Evolutionary conservation across 2,329 filamentous ascomycete species (phyloP).

Genomic region (Cryphonectria naterciae): DNA sequence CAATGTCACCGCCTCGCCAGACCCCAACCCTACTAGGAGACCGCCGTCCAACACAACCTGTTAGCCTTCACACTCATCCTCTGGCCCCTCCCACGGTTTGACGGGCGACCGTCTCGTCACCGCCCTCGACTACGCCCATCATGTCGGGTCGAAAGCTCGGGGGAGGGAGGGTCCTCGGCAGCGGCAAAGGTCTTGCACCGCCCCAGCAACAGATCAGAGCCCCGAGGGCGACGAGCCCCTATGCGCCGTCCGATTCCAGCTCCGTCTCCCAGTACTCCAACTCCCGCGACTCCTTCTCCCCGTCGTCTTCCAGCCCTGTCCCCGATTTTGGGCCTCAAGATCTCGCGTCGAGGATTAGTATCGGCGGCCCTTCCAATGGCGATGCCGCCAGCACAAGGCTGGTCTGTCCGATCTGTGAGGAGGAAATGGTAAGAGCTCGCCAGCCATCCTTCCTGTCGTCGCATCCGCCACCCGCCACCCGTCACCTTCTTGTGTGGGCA

Average conservation of each 20-base stretch:
- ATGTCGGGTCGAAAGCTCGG: conserved; percentile 90
- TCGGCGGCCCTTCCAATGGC: conserved; percentile 59
- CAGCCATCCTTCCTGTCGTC: not conserved
- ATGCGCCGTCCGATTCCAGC: conserved; percentile 64
- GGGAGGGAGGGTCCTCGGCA: conserved; percentile 89
- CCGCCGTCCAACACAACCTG: not conserved
- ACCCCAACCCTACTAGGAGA: not conserved
- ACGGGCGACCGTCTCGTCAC: conserved; percentile 6
- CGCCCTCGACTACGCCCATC: conserved; percentile 35
- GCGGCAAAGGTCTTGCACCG: conserved; percentile 79
- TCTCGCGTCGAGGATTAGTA: conserved; percentile 77
- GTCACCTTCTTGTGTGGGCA: not conserved
- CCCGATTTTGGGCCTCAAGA: conserved; percentile 73
- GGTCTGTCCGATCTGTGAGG: conserved; percentile 95
- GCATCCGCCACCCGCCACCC: not conserved
- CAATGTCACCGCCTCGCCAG: not conserved
- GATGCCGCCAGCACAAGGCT: conserved; percentile 68
- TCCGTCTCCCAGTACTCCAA: conserved; percentile 78
- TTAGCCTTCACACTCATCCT: not conserved
- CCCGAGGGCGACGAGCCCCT: conserved; percentile 48
- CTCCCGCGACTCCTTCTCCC: conserved; percentile 55
- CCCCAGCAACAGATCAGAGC: conserved; percentile 43
- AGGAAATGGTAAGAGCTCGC: conserved; percentile 79
- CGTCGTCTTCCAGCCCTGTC: conserved; percentile 59
- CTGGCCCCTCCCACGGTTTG: conserved; percentile 8